Percentiles rank a stretch among this genome's conserved stretches.
These are phyloP conservation scores for Sclerotinia glacialis DNA, from an alignment of 2,329 filamentous ascomycete genomes.

Conservation along the genomic window DNA sequence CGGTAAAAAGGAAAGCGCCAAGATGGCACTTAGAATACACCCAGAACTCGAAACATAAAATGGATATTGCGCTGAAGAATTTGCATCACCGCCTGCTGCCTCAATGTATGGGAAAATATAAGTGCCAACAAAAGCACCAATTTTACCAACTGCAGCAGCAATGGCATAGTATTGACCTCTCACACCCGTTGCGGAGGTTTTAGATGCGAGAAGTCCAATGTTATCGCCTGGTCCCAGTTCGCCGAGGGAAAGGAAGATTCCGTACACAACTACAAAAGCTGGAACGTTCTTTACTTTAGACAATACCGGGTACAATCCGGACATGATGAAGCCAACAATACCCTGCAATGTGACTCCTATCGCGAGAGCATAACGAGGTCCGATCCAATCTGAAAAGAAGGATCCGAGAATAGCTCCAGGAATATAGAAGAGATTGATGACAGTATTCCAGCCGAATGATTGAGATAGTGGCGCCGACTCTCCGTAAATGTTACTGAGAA, in stretches of 20 bases:
- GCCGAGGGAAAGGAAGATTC: slow-evolving; percentile 72
- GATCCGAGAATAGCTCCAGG: slow-evolving; percentile 78
- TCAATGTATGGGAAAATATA: slow-evolving; percentile 75
- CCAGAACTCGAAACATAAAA: slow-evolving; percentile 82
- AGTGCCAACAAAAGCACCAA: slow-evolving; percentile 81
- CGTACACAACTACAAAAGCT: slow-evolving; percentile 76
- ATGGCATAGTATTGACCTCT: slow-evolving; percentile 74
- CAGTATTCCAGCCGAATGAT: slow-evolving; percentile 81
- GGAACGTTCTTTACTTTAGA: slow-evolving; percentile 64
- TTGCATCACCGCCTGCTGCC: slow-evolving; percentile 55
- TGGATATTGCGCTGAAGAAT: slow-evolving; percentile 73
- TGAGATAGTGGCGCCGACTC: slow-evolving; percentile 64
- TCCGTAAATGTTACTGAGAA: slow-evolving; percentile 65
- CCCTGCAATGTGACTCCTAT: slow-evolving; percentile 71
- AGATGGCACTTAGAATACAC: slow-evolving; percentile 68
- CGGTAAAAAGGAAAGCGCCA: slow-evolving; percentile 68
- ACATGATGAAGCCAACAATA: slow-evolving; percentile 84
- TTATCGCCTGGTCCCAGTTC: slow-evolving; percentile 88
- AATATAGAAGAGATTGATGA: slow-evolving; percentile 86
- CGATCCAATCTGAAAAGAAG: slow-evolving; percentile 73
- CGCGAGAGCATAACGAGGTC: slow-evolving; percentile 71
- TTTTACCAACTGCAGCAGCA: slow-evolving; percentile 70
- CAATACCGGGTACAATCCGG: slow-evolving; percentile 71
- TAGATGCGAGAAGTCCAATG: slow-evolving; percentile 81
- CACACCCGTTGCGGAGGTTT: slow-evolving; percentile 85